Evolutionary conservation across 208 protist species (phyloP).

Genomic region (Acanthamoeba sp.): DNA sequence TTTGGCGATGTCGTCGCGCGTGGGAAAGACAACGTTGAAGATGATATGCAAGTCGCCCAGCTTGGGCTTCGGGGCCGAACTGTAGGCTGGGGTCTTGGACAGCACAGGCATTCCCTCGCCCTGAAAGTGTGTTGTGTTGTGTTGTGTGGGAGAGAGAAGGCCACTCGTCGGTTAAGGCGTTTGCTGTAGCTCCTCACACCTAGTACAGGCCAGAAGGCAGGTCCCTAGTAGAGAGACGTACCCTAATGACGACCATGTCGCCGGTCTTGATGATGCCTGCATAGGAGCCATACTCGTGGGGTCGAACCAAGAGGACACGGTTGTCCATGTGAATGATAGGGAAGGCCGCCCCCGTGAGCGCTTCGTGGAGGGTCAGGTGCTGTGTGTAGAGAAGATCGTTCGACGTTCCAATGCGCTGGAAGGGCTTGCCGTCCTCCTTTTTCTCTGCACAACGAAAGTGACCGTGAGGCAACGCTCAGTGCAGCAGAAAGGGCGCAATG

Average conservation of each 20-base stretch:
- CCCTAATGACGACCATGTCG: conserved; percentile 46
- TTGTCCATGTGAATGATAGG: conserved; percentile 65
- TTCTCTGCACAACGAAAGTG: background rate
- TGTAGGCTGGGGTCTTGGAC: background rate
- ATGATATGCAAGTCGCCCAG: conserved; percentile 36
- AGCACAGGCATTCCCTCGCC: conserved; percentile 8
- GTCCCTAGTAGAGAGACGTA: too few species aligned
- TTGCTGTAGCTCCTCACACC: too few species aligned
- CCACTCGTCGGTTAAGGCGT: too few species aligned
- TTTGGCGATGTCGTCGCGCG: conserved; percentile 16
- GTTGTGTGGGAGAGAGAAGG: too few species aligned
- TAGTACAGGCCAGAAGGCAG: too few species aligned
- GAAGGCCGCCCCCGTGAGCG: conserved; percentile 47
- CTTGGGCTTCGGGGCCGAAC: background rate
- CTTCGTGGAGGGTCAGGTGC: conserved; percentile 65
- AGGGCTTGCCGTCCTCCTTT: conserved; percentile 36
- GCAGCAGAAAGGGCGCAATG: too few species aligned
- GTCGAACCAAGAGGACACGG: conserved; percentile 44
- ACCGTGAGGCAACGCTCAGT: background rate
- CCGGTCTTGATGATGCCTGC: conserved; percentile 41
- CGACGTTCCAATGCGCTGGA: conserved; percentile 21
- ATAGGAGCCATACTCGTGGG: conserved; percentile 5
- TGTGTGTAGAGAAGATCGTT: conserved; percentile 44
- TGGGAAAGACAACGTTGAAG: conserved; percentile 49
- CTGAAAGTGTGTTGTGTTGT: too few species aligned